Conservation (phyloP, 2,329 filamentous ascomycete species). For the Chlorencoelia australis region DNA sequence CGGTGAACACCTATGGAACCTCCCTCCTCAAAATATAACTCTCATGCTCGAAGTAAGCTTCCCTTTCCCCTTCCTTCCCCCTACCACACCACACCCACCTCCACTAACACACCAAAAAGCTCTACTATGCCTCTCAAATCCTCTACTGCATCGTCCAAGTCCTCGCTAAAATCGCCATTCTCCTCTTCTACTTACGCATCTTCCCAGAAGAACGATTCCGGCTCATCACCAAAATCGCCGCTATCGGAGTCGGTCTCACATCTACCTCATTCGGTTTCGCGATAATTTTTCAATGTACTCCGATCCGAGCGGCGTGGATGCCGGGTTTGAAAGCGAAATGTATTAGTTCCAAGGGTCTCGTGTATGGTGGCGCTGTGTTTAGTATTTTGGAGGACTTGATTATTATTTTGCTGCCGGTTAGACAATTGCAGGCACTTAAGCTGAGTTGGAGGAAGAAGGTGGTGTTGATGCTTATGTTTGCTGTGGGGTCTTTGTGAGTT, state of each 20-base stretch:
- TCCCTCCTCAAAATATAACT: too few relatives aligned
- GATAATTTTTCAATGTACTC: conserved; percentile 2
- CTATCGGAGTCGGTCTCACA: background rate
- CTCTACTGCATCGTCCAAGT: conserved; percentile 14
- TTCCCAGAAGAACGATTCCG: conserved; percentile 2
- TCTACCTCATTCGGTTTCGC: conserved; percentile 6
- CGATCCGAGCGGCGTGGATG: conserved; percentile 6
- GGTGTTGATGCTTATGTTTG: conserved; percentile 6
- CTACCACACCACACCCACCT: too few relatives aligned
- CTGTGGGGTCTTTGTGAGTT: conserved; percentile 22
- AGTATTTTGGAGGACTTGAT: conserved; percentile 59
- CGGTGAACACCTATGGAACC: too few relatives aligned
- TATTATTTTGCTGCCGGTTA: conserved; percentile 54
- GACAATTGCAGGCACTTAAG: conserved; percentile 51
- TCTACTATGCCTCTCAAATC: conserved; percentile 15
- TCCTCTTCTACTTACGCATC: conserved; percentile 6
- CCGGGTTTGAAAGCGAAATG: conserved; percentile 30
- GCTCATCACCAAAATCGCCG: conserved; percentile 1
- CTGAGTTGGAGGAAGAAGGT: conserved; percentile 55
- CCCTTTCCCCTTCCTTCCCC: background rate
- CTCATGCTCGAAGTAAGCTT: background rate
- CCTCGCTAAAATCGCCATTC: conserved; percentile 12
- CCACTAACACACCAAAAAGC: conserved; percentile 5
- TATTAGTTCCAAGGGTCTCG: conserved; percentile 52
- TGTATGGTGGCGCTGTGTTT: conserved; percentile 55